Conservation (phyloP, 805 yeast species). For the Diddensiella transvaalensis region DNA sequence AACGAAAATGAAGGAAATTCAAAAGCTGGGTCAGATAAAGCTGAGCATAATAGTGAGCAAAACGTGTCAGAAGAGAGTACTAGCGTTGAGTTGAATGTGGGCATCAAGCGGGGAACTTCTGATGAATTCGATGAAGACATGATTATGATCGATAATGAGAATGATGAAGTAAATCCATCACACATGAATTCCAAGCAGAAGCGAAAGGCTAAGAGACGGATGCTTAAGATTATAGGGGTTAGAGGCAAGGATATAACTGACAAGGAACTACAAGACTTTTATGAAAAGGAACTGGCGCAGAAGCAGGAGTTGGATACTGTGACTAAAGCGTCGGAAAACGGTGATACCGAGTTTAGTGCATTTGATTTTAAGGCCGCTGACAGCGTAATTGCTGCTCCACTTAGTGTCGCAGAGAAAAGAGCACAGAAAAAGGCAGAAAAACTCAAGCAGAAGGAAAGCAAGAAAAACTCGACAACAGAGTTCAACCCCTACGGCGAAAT, state of each 20-base stretch:
- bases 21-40: slow-evolving; percentile 9
- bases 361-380: slow-evolving; percentile 4
- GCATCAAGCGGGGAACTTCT: not conserved
- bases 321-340: not conserved
- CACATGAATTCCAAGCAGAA: slow-evolving; percentile 10
- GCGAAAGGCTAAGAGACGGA: slow-evolving; percentile 16
- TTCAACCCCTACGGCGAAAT: slow-evolving; percentile 24
- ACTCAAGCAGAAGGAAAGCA: slow-evolving; percentile 1
- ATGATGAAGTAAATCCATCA: slow-evolving; percentile 3
- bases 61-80: slow-evolving; percentile 8
- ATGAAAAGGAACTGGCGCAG: slow-evolving; percentile 1
- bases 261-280: not conserved
- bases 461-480: slow-evolving; percentile 5
- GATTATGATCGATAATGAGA: not conserved
- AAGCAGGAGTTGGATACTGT: not conserved
- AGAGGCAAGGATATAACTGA: not conserved
- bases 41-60: slow-evolving; percentile 4
- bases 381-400: not conserved
- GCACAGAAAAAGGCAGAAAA: slow-evolving; percentile 7
- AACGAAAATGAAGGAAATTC: not conserved
- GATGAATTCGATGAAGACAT: slow-evolving; percentile 1
- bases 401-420: not conserved
- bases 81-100: not conserved
- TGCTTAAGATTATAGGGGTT: slow-evolving; percentile 13
- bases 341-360: slow-evolving; percentile 2